phyloP scores from a whole-genome alignment of 805 yeast species.

The Wickerhamiella bombiphila region DNA sequence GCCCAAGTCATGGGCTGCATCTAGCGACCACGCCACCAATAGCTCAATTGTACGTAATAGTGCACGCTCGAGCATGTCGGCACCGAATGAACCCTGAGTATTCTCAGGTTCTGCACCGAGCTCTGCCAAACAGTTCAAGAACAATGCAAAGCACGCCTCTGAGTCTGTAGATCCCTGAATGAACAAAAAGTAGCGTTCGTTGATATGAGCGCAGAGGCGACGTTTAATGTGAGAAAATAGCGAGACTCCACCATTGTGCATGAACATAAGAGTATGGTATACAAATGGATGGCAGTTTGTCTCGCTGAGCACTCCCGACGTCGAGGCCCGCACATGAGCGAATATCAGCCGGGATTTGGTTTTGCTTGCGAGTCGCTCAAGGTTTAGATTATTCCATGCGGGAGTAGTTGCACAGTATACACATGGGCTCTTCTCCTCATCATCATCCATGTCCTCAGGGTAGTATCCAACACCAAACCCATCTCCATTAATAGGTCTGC shows the following conservation, averaged over 20 bases:
- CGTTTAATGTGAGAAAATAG: slow-evolving; percentile 63
- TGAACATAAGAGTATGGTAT: slow-evolving; percentile 75
- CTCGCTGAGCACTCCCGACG: slow-evolving; percentile 86
- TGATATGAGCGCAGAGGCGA: slow-evolving; percentile 50
- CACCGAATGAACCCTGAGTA: slow-evolving; percentile 35
- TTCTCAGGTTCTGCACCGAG: slow-evolving; percentile 63
- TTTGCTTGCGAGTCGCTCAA: slow-evolving; percentile 73
- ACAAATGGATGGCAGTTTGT: slow-evolving; percentile 96
- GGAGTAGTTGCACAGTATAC: slow-evolving; percentile 92
- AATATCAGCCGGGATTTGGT: slow-evolving; percentile 74
- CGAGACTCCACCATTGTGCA: slow-evolving; percentile 85
- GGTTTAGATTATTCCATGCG: slow-evolving; percentile 81
- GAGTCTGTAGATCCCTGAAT: slow-evolving; percentile 94
- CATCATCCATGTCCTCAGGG: slow-evolving; percentile 35
- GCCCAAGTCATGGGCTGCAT: slow-evolving; percentile 29
- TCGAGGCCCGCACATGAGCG: slow-evolving; percentile 93
- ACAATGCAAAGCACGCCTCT: slow-evolving; percentile 87
- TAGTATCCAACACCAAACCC: slow-evolving; percentile 98
- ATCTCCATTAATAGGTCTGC: slow-evolving; percentile 93
- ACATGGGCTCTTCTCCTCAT: slow-evolving; percentile 63
- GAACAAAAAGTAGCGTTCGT: slow-evolving; percentile 62
- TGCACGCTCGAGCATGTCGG: slow-evolving; percentile 46
- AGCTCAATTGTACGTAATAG: slow-evolving; percentile 56
- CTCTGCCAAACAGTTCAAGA: slow-evolving; percentile 56
- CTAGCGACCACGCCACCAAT: slow-evolving; percentile 68